Evolutionary conservation across 179 eudicot species (phyloP).

Genomic region (Silene noctiflora): DNA sequence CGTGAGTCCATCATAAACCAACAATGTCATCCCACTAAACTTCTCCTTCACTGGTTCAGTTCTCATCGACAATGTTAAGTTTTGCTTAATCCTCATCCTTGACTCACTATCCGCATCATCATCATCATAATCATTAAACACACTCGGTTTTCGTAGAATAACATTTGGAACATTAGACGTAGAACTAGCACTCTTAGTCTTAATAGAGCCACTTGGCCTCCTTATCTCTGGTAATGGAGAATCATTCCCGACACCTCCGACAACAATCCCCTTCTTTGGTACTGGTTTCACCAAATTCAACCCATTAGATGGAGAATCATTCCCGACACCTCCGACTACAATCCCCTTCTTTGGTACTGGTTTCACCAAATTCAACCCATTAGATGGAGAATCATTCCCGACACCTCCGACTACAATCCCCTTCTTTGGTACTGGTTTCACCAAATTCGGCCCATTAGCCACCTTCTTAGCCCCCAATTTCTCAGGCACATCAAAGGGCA

Average conservation of each 20-base stretch:
- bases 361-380: constrained; percentile 64
- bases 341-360: constrained; percentile 78
- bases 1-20: constrained; percentile 17
- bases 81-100: constrained; percentile 52
- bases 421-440: constrained; percentile 68
- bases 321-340: constrained; percentile 49
- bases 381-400: constrained; percentile 30
- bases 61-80: constrained; percentile 61
- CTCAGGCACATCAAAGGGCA: constrained; percentile 65
- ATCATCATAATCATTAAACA: constrained; percentile 47
- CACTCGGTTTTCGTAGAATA: constrained; percentile 38
- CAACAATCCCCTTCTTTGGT: constrained; percentile 67
- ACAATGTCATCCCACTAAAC: constrained; percentile 62
- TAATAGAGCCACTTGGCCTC: constrained; percentile 35
- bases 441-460: constrained; percentile 55
- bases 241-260: constrained; percentile 45
- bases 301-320: constrained; percentile 38
- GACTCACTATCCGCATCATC: constrained; percentile 37
- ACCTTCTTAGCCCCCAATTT: constrained; percentile 34
- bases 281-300: constrained; percentile 73
- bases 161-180: constrained; percentile 38
- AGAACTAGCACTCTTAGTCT: constrained; percentile 21
- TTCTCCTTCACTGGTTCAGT: constrained; percentile 55
- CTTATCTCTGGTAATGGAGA: constrained; percentile 32
- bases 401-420: constrained; percentile 65